Base-by-base conservation (phyloP, 768 basidiomycete genomes). In the Boletellus ananas region DNA sequence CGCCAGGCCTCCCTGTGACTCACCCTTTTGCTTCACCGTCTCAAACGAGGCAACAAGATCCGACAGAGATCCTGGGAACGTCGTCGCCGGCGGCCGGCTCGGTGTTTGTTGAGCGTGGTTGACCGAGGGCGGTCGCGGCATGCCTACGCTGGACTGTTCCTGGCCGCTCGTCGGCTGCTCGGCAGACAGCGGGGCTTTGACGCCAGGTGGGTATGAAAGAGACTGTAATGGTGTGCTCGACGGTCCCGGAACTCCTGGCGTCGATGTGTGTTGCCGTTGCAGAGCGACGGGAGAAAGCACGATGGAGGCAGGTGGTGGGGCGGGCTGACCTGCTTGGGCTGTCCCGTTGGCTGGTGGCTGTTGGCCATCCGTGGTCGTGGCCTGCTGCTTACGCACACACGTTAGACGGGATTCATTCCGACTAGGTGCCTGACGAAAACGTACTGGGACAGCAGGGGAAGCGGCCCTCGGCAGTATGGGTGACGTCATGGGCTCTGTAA, bases 11-110 rank as follows among this genome's bases (percentile, higher is more conserved):
- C 14, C 50, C 31, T 21, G 40, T 7, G n/a, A 61, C 75, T 43
- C 54, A 94, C 94, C 93, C 68, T 96, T 94, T 75, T 95, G 93
- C 72, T 97, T 98, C 38, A 95, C 93, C 40, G 79, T 87, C 73
- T 98, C 95, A 63, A 97, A 98, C 35, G 91, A 93, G 18, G 87
- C 83, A 35, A 97, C 94, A 46, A 99, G 76, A 64, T 97, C 95
- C 11, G 91, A 90, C 64, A 99, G 66, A 23, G 85, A 91, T 49
- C 85, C 90, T 16, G 90, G 93, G 78, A 86, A 85, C 18, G 81
- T 80, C 10, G 74, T 68, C 20, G 73, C 59, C 42, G 74, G 58
- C 17, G 75, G 63, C 33, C 74, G 75, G 47, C 68, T 70, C 21
- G 72, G 65, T 31, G 60, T 58, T 45, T 70, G 67, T 49, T 75